Evolutionary conservation across 2,329 filamentous ascomycete genomes (phyloP).

Genomic region (Sclerotinia glacialis): DNA sequence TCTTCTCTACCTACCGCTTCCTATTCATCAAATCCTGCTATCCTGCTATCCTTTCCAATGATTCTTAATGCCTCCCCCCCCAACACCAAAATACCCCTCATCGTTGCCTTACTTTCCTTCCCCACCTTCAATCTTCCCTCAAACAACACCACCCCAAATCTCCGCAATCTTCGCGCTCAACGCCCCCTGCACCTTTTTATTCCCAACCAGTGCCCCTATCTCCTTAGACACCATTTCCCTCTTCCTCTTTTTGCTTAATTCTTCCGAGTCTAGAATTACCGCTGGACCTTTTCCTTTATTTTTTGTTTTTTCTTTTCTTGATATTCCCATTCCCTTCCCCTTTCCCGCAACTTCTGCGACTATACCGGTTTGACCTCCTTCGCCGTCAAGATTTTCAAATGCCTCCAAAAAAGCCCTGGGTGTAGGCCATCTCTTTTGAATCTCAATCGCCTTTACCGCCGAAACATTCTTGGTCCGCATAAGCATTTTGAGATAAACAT

Average conservation of each 20-base stretch:
- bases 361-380: neutral
- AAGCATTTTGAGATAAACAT: slow-evolving; percentile 79
- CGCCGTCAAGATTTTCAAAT: slow-evolving; percentile 44
- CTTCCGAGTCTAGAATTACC: neutral
- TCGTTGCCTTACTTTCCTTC: too few species aligned
- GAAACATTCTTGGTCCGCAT: slow-evolving; percentile 76
- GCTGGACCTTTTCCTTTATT: slow-evolving; percentile 1
- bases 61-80: too few species aligned
- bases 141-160: slow-evolving; percentile 58
- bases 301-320: neutral
- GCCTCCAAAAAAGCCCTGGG: slow-evolving; percentile 70
- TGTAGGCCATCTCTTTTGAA: slow-evolving; percentile 75
- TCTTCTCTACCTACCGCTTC: too few species aligned
- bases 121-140: too few species aligned
- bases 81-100: too few species aligned
- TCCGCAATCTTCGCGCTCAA: slow-evolving; percentile 70
- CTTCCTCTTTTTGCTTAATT: slow-evolving; percentile 48
- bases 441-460: slow-evolving; percentile 74
- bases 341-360: neutral
- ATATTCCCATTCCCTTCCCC: neutral
- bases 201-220: slow-evolving; percentile 58
- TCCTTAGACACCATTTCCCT: slow-evolving; percentile 57
- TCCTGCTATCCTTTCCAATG: too few species aligned
- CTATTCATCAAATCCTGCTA: too few species aligned
- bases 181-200: slow-evolving; percentile 64